Evolutionary conservation across 2,329 filamentous ascomycete species (phyloP).

Genomic region (Aspergillus neotritici): DNA sequence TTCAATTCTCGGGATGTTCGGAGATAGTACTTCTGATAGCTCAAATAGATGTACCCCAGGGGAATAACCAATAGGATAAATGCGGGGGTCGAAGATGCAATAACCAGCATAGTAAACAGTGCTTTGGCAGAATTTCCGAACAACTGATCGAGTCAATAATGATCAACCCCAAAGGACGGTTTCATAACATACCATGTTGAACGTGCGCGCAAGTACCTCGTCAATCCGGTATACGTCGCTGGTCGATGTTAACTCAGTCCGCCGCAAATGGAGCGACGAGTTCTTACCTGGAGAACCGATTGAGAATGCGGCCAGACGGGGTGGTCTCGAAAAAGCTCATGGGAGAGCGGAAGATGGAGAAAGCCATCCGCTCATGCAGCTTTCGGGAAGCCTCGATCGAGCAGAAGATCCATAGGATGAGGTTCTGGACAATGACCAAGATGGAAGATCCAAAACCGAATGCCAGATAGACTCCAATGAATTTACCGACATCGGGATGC

Average conservation of each 20-base stretch:
- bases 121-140: constrained; percentile 71
- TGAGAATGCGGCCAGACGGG: constrained; percentile 90
- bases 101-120: constrained; percentile 78
- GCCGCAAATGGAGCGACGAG: background rate
- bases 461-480: constrained; percentile 90
- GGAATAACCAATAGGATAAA: constrained; percentile 80
- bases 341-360: constrained; percentile 91
- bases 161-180: constrained; percentile 25
- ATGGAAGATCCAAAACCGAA: constrained; percentile 82
- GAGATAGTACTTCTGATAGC: constrained; percentile 94
- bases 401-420: constrained; percentile 98
- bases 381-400: constrained; percentile 98
- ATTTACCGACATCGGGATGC: constrained; percentile 78
- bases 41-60: constrained; percentile 74
- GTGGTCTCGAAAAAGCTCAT: constrained; percentile 99
- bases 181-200: constrained; percentile 68
- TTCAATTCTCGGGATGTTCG: constrained; percentile 95
- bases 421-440: constrained; percentile 82
- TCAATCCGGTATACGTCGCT: constrained; percentile 64
- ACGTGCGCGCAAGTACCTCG: constrained; percentile 89
- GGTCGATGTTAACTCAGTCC: constrained; percentile 1
- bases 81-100: constrained; percentile 71
- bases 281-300: constrained; percentile 83
- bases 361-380: constrained; percentile 94
- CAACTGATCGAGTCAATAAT: constrained; percentile 36